Evolutionary conservation across 345 rosid species (phyloP).

Genomic region (rapeseed (Brassica napus)): DNA sequence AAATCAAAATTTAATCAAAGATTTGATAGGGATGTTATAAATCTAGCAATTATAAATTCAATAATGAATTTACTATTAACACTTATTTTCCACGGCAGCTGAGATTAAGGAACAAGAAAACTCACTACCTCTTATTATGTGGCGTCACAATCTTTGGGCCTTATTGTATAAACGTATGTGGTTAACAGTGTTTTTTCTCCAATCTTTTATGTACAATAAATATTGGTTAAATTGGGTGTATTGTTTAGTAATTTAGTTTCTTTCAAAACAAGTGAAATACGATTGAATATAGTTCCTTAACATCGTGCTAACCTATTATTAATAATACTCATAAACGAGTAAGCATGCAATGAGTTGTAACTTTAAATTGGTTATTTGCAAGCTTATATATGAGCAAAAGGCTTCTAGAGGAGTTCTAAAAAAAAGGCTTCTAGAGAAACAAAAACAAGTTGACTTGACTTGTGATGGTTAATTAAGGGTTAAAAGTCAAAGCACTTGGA

Average conservation of each 20-base stretch:
- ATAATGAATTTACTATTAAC: slow-evolving; percentile 6
- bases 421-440: background rate
- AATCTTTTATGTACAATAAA: slow-evolving; percentile 6
- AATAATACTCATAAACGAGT: background rate
- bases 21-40: slow-evolving; percentile 37
- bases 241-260: slow-evolving; percentile 19
- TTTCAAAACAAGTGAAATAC: slow-evolving; percentile 29
- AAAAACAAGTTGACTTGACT: slow-evolving; percentile 42
- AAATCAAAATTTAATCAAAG: slow-evolving; percentile 34
- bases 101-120: slow-evolving; percentile 39
- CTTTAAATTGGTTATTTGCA: slow-evolving; percentile 11
- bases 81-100: slow-evolving; percentile 44
- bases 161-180: slow-evolving; percentile 36
- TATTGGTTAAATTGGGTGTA: slow-evolving; percentile 26
- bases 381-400: slow-evolving; percentile 9
- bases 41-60: slow-evolving; percentile 11
- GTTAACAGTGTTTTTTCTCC: slow-evolving; percentile 3
- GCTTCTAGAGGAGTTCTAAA: slow-evolving; percentile 31
- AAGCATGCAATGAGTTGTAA: background rate
- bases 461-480: slow-evolving; percentile 13
- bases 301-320: slow-evolving; percentile 6
- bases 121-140: slow-evolving; percentile 22
- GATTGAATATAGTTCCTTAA: slow-evolving; percentile 9
- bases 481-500: slow-evolving; percentile 47
- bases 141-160: slow-evolving; percentile 45